Evolutionary conservation across 2,329 filamentous ascomycete genomes (phyloP).

Genomic region (Fusarium sp.): DNA sequence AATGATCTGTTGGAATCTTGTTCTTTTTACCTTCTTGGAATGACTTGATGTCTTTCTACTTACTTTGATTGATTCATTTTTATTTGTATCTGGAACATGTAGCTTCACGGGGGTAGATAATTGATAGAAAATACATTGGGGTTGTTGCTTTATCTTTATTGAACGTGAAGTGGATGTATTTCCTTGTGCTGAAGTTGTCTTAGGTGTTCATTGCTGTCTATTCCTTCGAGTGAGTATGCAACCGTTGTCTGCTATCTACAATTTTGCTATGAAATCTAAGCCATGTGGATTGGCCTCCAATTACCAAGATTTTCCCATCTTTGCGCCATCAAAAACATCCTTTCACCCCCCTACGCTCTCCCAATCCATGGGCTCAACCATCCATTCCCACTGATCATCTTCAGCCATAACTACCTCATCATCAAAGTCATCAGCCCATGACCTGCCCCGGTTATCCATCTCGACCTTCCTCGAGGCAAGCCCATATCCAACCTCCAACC

Average conservation of each 20-base stretch:
- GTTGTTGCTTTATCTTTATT: not conserved
- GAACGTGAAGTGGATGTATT: not conserved
- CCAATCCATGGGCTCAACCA: conserved; percentile 57
- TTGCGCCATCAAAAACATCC: not conserved
- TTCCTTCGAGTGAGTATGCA: not conserved
- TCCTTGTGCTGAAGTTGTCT: not conserved
- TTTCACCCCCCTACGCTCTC: conserved; percentile 42
- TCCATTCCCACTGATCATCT: conserved; percentile 54
- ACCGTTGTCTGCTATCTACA: not conserved
- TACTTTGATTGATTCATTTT: conserved; percentile 2
- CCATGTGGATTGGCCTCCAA: not conserved
- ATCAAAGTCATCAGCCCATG: conserved; percentile 40
- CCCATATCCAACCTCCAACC: conserved; percentile 68
- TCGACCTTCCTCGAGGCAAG: conserved; percentile 62
- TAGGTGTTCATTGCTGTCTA: not conserved
- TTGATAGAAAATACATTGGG: conserved; percentile 33
- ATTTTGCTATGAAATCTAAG: not conserved
- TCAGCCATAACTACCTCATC: conserved; percentile 28
- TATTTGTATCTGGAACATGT: conserved; percentile 14
- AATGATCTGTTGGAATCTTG: not conserved
- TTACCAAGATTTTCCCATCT: not conserved
- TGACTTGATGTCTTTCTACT: conserved; percentile 23
- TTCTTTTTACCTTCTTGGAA: conserved; percentile 19
- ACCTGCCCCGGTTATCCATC: conserved; percentile 55
- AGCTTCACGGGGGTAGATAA: conserved; percentile 26